Base-by-base conservation (phyloP, 2,329 filamentous ascomycete genomes). In the Amesomyces nigricolor region DNA sequence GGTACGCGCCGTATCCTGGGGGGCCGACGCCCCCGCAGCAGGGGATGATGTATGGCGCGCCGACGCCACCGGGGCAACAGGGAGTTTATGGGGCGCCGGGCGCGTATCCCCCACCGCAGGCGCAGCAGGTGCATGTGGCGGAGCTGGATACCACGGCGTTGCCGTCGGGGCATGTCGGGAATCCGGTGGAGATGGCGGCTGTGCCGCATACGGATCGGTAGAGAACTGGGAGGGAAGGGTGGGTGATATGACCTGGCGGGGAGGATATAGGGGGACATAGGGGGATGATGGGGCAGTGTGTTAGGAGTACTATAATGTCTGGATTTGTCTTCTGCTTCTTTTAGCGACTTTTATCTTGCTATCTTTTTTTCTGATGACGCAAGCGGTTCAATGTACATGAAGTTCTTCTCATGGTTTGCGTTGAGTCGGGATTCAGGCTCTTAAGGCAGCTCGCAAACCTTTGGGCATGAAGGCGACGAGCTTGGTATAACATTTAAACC, bases 181-280 rank as follows among this genome's bases (percentile, higher is more conserved):
- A 61, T 29, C 59, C 59, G 0, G 59, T 54, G 0, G 61, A 63
- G 58, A 63, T 63, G 56, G 54, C 46, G 8, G 54, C 14, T 4
- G 47, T 40, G 44, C 11, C 54, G 32, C 22, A 49, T 1, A 39
- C 46, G 16, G 51, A 51, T 29, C 43, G 39, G 22, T 46, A 14
- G 16, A 44, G 6, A 11, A 14, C 22, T 26, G 22, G 19, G 32
- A 13, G 42, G 42, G 10, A 13, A 17, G 22, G 44, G 35, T 50
- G 14, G 17, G 39, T 22, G 47, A 8, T 38, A 14, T 40, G 19
- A 13, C n/a, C 26, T 39, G 29, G 11, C 2, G 13, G n/a, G 43
- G 14, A 6, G 13, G 43, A 26, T 19, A 32, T 11, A 4, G 22
- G 50, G 32, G 32, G 32, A 35, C 11, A 35, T 11, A 35, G 32